Evolutionary conservation across 176 grass and related monocot genomes (phyloP), one percentile per base, ranked within the genome.

Genomic region (Miscanthus lutarioriparius): DNA sequence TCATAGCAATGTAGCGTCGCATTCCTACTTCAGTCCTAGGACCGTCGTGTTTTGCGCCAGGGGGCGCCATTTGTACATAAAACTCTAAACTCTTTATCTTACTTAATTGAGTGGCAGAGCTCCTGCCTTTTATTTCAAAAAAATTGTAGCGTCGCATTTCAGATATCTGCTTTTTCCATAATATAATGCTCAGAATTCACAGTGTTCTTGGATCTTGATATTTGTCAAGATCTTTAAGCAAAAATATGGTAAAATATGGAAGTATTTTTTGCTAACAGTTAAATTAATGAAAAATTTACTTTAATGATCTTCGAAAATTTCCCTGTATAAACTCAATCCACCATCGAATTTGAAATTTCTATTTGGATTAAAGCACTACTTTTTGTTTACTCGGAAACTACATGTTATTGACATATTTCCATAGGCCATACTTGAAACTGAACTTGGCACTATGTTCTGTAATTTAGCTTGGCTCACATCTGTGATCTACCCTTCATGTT

Each of bases 121-220:
- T 47, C 45, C 45, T 15, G 45, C 45, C 12, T 47, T 15, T 47
- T 47, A 47, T 47, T 5, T 47, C 13, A 15, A 47, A 47, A 47
- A 45, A 16, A 14, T n/a, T n/a, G 2, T 71, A 6, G 4, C 54
- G 66, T 64, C 9, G 0, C 3, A 22, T 78, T 77, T 53, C 49
- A 8, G 20, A 17, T 86, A 28, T 86, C 9, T 70, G 40, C 74
- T 80, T n/a, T n/a, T n/a, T 54, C 64, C 15, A 64, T 82, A 40
- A 7, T 53, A 11, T 26, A 33, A 56, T 72, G 3, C 4, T 65
- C 25, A 8, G 32, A 81, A 37, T 64, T 27, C 13, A 9, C 30
- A 32, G 4, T n/a, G 51, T 41, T 68, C 7, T 48, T 72, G 53
- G 13, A 71, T 85, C 25, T 63, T 64, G 37, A 64, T 75, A 89